Percentiles rank a stretch among this genome's conserved stretches.
These are phyloP conservation scores for Colletotrichum musicola DNA, from an alignment of 2,329 filamentous ascomycete species.

Conservation along the genomic window DNA sequence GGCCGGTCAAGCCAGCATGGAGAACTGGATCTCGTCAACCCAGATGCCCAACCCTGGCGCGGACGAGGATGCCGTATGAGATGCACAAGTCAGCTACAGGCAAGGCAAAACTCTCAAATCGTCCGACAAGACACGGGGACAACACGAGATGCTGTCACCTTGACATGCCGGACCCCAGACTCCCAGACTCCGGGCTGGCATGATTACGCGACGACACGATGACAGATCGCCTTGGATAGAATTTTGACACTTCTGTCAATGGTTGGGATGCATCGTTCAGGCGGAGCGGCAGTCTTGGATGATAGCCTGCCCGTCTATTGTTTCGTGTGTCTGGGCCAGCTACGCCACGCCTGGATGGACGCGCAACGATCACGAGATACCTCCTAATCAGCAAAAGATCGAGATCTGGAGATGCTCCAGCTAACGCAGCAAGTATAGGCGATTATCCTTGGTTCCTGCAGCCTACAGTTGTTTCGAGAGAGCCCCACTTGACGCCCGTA, in stretches of 20 bases:
- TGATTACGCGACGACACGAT: constrained; percentile 15
- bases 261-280: constrained; percentile 16
- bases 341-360: constrained; percentile 12
- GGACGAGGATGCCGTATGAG: constrained; percentile 43
- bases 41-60: constrained; percentile 67
- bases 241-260: constrained; percentile 6
- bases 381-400: constrained; percentile 15
- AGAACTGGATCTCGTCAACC: constrained; percentile 87
- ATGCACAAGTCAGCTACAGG: not conserved
- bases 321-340: constrained; percentile 31
- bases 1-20: constrained; percentile 78
- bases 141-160: constrained; percentile 13
- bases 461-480: constrained; percentile 19
- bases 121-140: not conserved
- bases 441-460: not conserved
- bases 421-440: constrained; percentile 11
- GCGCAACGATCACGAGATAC: constrained; percentile 22
- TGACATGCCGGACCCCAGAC: not conserved
- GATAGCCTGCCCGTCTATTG: constrained; percentile 16
- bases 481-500: constrained; percentile 2
- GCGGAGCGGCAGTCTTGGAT: constrained; percentile 1
- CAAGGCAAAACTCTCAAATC: not conserved
- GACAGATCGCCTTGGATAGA: constrained; percentile 16
- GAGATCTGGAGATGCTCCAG: constrained; percentile 11
- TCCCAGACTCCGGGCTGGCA: too few relatives aligned